phyloP scores from a whole-genome alignment of 192 early-diverging fungal species.

The Entomortierella chlamydospora region DNA sequence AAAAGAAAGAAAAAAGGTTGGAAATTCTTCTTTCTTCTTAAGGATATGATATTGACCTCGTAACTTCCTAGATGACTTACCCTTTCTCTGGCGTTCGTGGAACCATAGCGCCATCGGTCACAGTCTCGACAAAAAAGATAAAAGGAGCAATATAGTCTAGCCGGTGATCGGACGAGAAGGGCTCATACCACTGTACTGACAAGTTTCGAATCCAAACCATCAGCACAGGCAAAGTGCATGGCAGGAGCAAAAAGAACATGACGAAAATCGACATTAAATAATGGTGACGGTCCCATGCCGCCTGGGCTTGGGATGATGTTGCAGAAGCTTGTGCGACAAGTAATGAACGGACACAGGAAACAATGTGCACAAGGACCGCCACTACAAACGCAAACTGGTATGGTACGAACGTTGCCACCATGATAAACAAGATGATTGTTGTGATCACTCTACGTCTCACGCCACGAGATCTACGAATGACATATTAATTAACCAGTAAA shows the following conservation, averaged over 20 bases:
- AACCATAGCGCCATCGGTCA: conserved; percentile 64
- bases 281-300: conserved; percentile 63
- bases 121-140: conserved; percentile 67
- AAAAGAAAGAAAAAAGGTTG: conserved; percentile 55
- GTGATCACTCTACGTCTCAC: conserved; percentile 62
- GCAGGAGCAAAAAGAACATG: conserved; percentile 76
- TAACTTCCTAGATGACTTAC: no score
- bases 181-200: conserved; percentile 83
- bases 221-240: conserved; percentile 80
- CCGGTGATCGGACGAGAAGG: conserved; percentile 81
- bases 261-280: conserved; percentile 78
- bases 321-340: conserved; percentile 51
- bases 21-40: no score
- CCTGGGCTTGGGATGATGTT: conserved; percentile 44
- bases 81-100: conserved; percentile 65
- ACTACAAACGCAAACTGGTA: conserved; percentile 88
- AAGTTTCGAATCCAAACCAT: conserved; percentile 86
- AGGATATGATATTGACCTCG: no score
- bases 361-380: conserved; percentile 76
- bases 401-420: conserved; percentile 81
- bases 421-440: conserved; percentile 66
- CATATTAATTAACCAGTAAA: background rate
- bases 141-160: conserved; percentile 68
- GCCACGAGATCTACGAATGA: conserved; percentile 33
- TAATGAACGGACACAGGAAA: conserved; percentile 66